phyloP scores from a whole-genome alignment of 305 asterid genomes.

The Fraxinus baroniana region DNA sequence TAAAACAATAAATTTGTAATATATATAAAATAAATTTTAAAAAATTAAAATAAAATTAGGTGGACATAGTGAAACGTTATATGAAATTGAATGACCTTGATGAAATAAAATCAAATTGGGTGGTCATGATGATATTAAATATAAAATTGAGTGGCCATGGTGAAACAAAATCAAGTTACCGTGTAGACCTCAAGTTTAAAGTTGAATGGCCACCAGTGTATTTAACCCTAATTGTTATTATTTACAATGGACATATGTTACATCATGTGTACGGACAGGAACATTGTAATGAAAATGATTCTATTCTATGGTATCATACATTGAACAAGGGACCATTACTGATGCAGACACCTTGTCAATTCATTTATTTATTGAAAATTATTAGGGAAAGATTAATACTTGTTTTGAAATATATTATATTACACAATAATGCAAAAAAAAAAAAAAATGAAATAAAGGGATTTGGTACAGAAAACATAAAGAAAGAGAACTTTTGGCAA shows the following conservation, averaged over 20 bases:
- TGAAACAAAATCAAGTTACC: too few species aligned
- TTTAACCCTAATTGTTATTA: neutral
- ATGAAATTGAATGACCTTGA: too few species aligned
- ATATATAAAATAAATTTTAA: too few species aligned
- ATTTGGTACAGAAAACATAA: constrained; percentile 1
- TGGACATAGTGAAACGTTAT: too few species aligned
- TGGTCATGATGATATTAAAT: too few species aligned
- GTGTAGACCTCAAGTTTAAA: too few species aligned
- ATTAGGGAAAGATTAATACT: neutral
- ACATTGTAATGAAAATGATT: neutral
- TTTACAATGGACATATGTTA: neutral
- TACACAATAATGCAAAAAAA: neutral
- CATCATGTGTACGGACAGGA: neutral
- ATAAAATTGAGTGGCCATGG: too few species aligned
- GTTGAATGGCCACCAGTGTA: too few species aligned
- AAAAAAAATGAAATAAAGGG: neutral
- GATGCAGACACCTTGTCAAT: neutral
- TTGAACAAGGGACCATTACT: neutral
- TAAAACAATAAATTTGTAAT: too few species aligned
- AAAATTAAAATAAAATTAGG: too few species aligned
- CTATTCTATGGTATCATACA: neutral
- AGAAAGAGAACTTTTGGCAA: neutral
- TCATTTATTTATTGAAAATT: neutral
- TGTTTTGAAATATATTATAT: neutral
- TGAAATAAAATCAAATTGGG: too few species aligned